Percentiles rank a stretch among this genome's conserved stretches.
These are phyloP conservation scores for Debaryomyces fabryi DNA, from an alignment of 1,139 yeast genomes.

Conservation along the genomic window DNA sequence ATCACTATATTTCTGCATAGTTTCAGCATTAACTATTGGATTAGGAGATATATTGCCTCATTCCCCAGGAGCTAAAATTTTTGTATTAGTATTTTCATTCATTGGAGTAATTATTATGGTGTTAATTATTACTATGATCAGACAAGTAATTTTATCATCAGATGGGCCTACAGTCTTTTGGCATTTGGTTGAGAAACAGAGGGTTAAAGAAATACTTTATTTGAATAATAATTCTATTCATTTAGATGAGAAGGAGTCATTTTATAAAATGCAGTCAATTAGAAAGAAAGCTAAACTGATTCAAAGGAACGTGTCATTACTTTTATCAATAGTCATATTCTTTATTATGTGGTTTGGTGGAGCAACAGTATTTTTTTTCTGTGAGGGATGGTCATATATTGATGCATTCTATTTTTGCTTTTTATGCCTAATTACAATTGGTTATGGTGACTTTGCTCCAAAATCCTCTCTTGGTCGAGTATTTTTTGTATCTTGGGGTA, in stretches of 20 bases:
- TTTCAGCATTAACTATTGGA: constrained; percentile 77
- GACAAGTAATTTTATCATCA: constrained; percentile 61
- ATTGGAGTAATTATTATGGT: constrained; percentile 75
- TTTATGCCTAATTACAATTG: constrained; percentile 75
- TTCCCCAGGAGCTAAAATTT: constrained; percentile 54
- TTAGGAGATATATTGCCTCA: constrained; percentile 71
- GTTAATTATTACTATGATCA: constrained; percentile 66
- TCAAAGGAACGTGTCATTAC: constrained; percentile 37
- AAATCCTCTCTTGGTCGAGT: constrained; percentile 63
- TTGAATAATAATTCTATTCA: constrained; percentile 19
- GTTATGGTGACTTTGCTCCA: constrained; percentile 81
- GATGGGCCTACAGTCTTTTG: constrained; percentile 66
- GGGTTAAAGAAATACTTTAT: constrained; percentile 20
- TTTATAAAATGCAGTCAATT: constrained; percentile 55
- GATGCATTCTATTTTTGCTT: constrained; percentile 72
- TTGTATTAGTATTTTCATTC: constrained; percentile 63
- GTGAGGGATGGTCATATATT: constrained; percentile 73
- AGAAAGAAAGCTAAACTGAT: constrained; percentile 38
- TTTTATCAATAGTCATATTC: constrained; percentile 49
- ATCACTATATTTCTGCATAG: constrained; percentile 69
- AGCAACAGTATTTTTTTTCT: constrained; percentile 54
- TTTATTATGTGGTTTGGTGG: constrained; percentile 70
- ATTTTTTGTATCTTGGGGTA: constrained; percentile 77
- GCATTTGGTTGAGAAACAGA: constrained; percentile 52
- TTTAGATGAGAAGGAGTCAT: constrained; percentile 45